Base-by-base conservation (phyloP, 2,329 filamentous ascomycete species). In the Aspergillus chevalieri region DNA sequence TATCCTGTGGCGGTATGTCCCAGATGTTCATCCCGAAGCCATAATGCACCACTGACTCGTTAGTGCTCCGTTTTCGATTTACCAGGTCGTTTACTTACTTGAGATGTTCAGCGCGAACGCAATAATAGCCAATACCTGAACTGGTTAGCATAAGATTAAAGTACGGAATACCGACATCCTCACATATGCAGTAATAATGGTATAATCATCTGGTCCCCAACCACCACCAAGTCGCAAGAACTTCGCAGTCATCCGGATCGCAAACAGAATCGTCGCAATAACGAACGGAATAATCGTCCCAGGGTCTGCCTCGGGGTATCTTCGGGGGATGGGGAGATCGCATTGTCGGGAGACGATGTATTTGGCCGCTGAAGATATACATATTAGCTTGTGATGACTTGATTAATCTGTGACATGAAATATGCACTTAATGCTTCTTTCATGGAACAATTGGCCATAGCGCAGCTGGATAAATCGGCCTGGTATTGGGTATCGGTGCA, bases 21-120 rank as follows among this genome's bases (percentile, higher is more conserved):
- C 58, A 61, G n/a, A 58, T 55, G 30, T 60, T 56, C 44, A 47
- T 50, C 2, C 58, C 58, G 26, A 61, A 60, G 15, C 57, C 58
- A 9, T 55, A 52, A 30, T 57, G 49, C 36, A 58, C 54, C 57
- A 59, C 55, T 58, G 26, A 10, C 12, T 15, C 10, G 6, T 38
- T 19, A 38, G n/a, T 5, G 3, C 6, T 6, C 2, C 3, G n/a
- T 3, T 15, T 53, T 43, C 48, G 33, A 15, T 30, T 7, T 38
- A 6, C 10, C 2, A 21, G 17, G 12, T 21, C 10, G 12, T n/a
- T 3, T 6, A 46, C 54, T 47, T 48, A 58, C 56, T 55, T 6
- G 47, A 41, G 2, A 43, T 43, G 28, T 57, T 54, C 9, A 58
- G 5, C 1, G 49, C 44, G 30, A 49, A 58, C 1, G 51, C 33